Base-by-base conservation (phyloP, 768 basidiomycete genomes). In the Trametes elegans region DNA sequence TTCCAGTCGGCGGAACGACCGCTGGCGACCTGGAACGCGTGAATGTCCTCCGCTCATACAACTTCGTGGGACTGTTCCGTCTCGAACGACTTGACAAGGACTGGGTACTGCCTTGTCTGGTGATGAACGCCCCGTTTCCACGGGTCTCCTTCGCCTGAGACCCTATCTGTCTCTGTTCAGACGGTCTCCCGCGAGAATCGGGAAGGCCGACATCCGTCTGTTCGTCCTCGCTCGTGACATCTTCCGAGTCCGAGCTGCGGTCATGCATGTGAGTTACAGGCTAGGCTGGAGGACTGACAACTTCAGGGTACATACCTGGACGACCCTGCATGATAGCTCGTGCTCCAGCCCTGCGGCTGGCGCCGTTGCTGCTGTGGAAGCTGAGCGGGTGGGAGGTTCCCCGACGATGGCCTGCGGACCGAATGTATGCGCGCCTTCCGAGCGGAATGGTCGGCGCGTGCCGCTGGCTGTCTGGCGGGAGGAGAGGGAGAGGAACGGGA, bases 301-400 rank as follows among this genome's bases (percentile, higher is more conserved):
- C 23, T 7, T n/a, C n/a, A n/a, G 18, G 14, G 23, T 5, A 63
- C 80, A 58, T 63, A 87, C 88, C 87, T 83, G 9, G 89, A 91
- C 29, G 89, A 89, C 40, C 90, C 90, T 26, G 85, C 90, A 55
- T 90, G 87, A 71, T 93, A 93, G 61, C 90, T 92, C 11, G 90
- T 91, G 64, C 88, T 93, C 84, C 90, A 83, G 61, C 85, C 90
- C 61, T 83, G 64, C 55, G 35, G 46, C 35, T 53, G 41, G 26
- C 29, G 35, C 27, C 44, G n/a, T n/a, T 43, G 31, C 39, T 70
- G 70, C 53, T 71, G 68, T 35, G 61, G 59, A 26, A 67, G 57
- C 21, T 66, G 69, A 2, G 56, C 67, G 38, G 62, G 50, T 26
- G 62, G 62, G 55, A 67, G 56, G 26, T 68, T 62, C 35, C 60